Percentiles rank a stretch among this genome's conserved stretches.
phyloP scores from a whole-genome alignment of 2,329 filamentous ascomycete genomes.

The Monilinia aucupariae region DNA sequence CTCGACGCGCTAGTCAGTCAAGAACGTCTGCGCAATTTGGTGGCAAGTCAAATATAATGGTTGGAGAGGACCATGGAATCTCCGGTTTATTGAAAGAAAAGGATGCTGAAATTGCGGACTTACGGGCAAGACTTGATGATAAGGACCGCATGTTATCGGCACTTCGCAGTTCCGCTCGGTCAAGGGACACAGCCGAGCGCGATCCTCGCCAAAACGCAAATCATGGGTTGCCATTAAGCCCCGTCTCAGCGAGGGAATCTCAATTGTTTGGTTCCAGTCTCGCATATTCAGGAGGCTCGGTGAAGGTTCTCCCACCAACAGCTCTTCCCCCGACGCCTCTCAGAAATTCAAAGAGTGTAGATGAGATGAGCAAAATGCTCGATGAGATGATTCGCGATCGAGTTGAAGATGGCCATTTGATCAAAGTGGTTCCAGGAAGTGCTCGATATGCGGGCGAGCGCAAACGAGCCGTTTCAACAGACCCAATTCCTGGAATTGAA shows the following conservation, averaged over 20 bases:
- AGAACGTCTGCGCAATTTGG: constrained; percentile 72
- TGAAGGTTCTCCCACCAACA: constrained; percentile 17
- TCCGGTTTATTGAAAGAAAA: constrained; percentile 74
- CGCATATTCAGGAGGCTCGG: constrained; percentile 15
- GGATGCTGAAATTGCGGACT: constrained; percentile 84
- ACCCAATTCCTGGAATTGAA: constrained; percentile 8
- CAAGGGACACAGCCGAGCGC: constrained; percentile 73
- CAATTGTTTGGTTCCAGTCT: constrained; percentile 25
- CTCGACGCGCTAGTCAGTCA: constrained; percentile 82
- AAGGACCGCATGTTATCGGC: constrained; percentile 92
- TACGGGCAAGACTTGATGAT: constrained; percentile 85
- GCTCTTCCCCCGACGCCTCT: constrained; percentile 28
- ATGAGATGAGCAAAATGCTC: constrained; percentile 88
- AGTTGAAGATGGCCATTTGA: constrained; percentile 68
- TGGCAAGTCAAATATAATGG: constrained; percentile 56
- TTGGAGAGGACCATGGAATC: constrained; percentile 74
- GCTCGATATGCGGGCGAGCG: constrained; percentile 51
- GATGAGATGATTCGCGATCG: constrained; percentile 95
- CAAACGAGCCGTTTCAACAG: constrained; percentile 26
- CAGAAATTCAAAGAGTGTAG: constrained; percentile 57
- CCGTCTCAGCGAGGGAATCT: constrained; percentile 31
- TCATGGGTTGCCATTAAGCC: constrained; percentile 29
- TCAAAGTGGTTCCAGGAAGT: constrained; percentile 62
- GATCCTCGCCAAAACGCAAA: constrained; percentile 26
- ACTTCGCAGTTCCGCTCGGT: constrained; percentile 76